A percentile compares a stretch with the other conserved stretches of the same genome.
These are phyloP conservation scores for Akanthomyces dipterigenus DNA, from an alignment of 2,329 filamentous ascomycete genomes.

Conservation along the genomic window DNA sequence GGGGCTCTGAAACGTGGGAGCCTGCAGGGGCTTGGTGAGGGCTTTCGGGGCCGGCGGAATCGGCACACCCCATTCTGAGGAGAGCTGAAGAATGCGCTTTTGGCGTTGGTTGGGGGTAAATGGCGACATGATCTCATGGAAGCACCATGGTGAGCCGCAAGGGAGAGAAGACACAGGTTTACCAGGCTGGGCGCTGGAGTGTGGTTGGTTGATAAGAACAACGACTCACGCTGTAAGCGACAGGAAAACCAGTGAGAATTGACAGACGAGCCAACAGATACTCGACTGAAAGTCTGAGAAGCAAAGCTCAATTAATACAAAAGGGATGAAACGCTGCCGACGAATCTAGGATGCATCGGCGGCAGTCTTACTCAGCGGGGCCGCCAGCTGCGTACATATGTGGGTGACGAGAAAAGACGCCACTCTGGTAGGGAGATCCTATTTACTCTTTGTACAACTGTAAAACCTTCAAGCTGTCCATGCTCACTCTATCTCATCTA, in stretches of 20 bases:
- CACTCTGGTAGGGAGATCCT: too few species aligned
- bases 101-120: constrained; percentile 31
- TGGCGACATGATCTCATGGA: constrained; percentile 6
- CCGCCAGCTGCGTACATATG: background rate
- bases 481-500: too few species aligned
- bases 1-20: constrained; percentile 37
- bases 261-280: background rate
- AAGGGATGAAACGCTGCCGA: constrained; percentile 2
- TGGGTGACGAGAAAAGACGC: too few species aligned
- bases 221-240: background rate
- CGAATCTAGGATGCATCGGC: background rate
- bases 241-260: background rate
- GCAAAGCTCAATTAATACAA: background rate
- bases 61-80: constrained; percentile 43
- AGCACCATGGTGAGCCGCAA: constrained; percentile 1
- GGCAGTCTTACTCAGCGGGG: constrained; percentile 8
- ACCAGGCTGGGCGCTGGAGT: background rate
- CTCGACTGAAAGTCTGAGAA: background rate
- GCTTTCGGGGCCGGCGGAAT: constrained; percentile 33
- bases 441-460: too few species aligned
- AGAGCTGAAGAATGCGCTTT: constrained; percentile 42
- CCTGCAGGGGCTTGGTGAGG: constrained; percentile 34
- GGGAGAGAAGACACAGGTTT: background rate
- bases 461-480: too few species aligned
- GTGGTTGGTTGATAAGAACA: background rate